Conservation (phyloP, 2,329 filamentous ascomycete species). For the Xylariales sp. region DNA sequence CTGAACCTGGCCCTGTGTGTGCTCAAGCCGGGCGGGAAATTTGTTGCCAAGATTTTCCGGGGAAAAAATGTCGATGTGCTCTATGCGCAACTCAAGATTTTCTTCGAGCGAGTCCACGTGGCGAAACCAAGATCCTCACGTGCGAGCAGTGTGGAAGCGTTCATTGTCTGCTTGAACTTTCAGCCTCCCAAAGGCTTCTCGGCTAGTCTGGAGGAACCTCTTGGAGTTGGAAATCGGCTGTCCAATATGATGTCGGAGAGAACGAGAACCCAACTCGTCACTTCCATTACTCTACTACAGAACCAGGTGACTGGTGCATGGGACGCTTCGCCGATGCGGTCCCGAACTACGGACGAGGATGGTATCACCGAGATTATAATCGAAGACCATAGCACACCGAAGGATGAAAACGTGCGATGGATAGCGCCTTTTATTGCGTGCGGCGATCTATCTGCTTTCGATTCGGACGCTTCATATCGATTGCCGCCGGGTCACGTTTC, state of each 20-base stretch:
- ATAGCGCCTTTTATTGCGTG: conserved; percentile 97
- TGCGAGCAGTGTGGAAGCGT: conserved; percentile 95
- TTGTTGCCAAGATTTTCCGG: conserved; percentile 96
- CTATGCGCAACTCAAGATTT: conserved; percentile 87
- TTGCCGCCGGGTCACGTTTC: conserved; percentile 82
- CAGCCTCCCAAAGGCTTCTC: conserved; percentile 71
- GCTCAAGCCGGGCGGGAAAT: conserved; percentile 86
- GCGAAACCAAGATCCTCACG: conserved; percentile 91
- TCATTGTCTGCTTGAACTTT: conserved; percentile 92
- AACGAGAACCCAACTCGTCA: conserved; percentile 33
- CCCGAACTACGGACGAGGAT: conserved; percentile 20
- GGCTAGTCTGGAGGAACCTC: conserved; percentile 69
- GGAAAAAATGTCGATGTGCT: conserved; percentile 93
- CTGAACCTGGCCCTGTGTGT: conserved; percentile 92
- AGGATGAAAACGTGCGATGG: conserved; percentile 58
- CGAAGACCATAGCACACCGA: conserved; percentile 38
- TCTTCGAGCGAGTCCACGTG: conserved; percentile 82
- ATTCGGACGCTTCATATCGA: conserved; percentile 91
- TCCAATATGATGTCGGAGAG: conserved; percentile 43
- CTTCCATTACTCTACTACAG: conserved; percentile 41
- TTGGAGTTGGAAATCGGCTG: conserved; percentile 59
- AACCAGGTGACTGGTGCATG: conserved; percentile 40
- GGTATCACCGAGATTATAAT: conserved; percentile 43
- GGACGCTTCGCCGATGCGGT: conserved; percentile 25
- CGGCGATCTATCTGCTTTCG: conserved; percentile 89